These are phyloP conservation scores for Kalmusia sp. DNA, from an alignment of 2,329 filamentous ascomycete genomes.

Conservation along the genomic window DNA sequence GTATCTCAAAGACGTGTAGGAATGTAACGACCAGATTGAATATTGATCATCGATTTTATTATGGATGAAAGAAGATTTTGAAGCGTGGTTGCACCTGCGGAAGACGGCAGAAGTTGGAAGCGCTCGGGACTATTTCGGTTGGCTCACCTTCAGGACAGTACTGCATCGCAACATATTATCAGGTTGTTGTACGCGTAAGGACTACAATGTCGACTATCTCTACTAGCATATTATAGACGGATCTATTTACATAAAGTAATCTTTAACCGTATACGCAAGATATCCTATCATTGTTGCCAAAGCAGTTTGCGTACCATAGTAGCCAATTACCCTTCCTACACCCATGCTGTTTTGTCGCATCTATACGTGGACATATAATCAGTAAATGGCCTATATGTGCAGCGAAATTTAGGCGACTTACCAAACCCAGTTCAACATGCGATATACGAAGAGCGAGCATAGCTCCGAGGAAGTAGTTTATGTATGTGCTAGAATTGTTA, in stretches of 20 bases:
- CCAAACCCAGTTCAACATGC: slow-evolving; percentile 51
- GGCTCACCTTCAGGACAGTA: background rate
- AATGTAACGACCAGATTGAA: no score
- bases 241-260: slow-evolving; percentile 27
- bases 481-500: slow-evolving; percentile 25
- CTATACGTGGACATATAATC: background rate
- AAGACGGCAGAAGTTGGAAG: no score
- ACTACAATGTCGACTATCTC: no score
- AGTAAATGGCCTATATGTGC: background rate
- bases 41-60: no score
- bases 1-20: no score
- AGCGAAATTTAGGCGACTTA: background rate
- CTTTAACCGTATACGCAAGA: slow-evolving; percentile 39
- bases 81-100: no score
- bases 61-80: no score
- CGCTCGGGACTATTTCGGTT: background rate
- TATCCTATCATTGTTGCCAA: slow-evolving; percentile 38
- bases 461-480: slow-evolving; percentile 48
- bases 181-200: no score
- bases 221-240: no score
- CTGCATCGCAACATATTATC: no score
- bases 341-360: slow-evolving; percentile 29
- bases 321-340: slow-evolving; percentile 33
- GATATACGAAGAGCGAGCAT: slow-evolving; percentile 49
- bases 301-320: slow-evolving; percentile 39